Evolutionary conservation across 345 rosid species (phyloP), one percentile per base, ranked within the genome.

Genomic region (Moricandia arvensis): DNA sequence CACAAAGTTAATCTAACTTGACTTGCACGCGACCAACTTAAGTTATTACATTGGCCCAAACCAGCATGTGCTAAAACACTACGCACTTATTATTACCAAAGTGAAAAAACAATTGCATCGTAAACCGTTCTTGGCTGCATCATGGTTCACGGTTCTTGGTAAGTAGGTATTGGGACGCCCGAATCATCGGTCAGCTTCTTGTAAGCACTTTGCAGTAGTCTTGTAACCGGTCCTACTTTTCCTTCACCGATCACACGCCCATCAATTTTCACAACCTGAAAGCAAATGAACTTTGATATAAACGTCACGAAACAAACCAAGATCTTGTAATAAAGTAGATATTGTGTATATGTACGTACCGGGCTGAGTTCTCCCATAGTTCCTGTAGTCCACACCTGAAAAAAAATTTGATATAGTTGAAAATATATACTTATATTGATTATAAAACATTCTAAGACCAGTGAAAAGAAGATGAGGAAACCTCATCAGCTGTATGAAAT

Each of bases 311-410:
- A 58, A 61, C 59, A 18, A 53, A 49, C 17, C 4, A 27, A 66
- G 1, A 41, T 41, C 13, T 1, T n/a, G 58, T 27, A 47, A 6
- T 45, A 45, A 3, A 66, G 58, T 35, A 24, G 76, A 63, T 18
- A 53, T 63, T 41, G 35, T 15, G 62, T 53, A 47, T 15, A 82
- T n/a, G n/a, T 21, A 21, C 24, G 24, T 75, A 88, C 97, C 66
- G 96, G 97, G 58, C 88, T 89, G 57, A 93, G 85, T 83, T 93
- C 97, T 81, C 98, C 97, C 93, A 90, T 90, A 17, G 98, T 93
- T 76, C 97, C 97, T 1, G 97, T 93, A 13, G 98, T 90, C 91
- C 93, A 93, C 17, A 88, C 95, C 98, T 93, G 83, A 63, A n/a
- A 45, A 18, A 5, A 6, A 45, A 2, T 34, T 34, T 45, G 6